Evolutionary conservation across 495 filamentous ascomycete species (phyloP).

Genomic region (Talaromyces adpressus): DNA sequence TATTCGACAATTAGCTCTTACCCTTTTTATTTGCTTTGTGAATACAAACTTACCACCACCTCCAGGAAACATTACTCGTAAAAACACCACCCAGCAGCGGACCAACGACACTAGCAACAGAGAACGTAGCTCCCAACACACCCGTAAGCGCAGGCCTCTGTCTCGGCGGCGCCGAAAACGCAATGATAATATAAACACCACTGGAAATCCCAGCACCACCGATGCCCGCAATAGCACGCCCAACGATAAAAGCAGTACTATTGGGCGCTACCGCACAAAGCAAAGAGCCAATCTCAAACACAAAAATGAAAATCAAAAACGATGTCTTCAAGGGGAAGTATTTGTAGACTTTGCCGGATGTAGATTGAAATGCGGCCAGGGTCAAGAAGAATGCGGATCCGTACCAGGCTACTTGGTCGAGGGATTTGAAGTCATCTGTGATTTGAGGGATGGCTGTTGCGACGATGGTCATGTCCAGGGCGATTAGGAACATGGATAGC

Average conservation of each 20-base stretch:
- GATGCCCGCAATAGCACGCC: slow-evolving; percentile 27
- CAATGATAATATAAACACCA: slow-evolving; percentile 29
- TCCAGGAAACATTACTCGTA: slow-evolving; percentile 33
- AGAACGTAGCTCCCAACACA: slow-evolving; percentile 31
- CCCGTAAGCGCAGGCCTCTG: slow-evolving; percentile 30
- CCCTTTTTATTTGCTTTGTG: not conserved
- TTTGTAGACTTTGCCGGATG: slow-evolving; percentile 47
- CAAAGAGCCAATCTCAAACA: slow-evolving; percentile 69
- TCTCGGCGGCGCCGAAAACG: slow-evolving; percentile 22
- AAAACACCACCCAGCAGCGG: slow-evolving; percentile 45
- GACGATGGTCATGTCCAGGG: slow-evolving; percentile 40
- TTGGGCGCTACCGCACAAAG: slow-evolving; percentile 23
- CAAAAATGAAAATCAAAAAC: slow-evolving; percentile 48
- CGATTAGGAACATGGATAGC: slow-evolving; percentile 36
- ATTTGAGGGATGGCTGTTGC: slow-evolving; percentile 44
- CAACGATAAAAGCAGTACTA: slow-evolving; percentile 25
- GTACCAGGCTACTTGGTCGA: slow-evolving; percentile 46
- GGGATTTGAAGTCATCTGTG: slow-evolving; percentile 40
- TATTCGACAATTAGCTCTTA: slow-evolving; percentile 5
- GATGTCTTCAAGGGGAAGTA: slow-evolving; percentile 42
- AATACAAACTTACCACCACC: slow-evolving; percentile 33
- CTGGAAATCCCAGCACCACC: slow-evolving; percentile 18
- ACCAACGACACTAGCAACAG: slow-evolving; percentile 33
- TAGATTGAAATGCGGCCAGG: slow-evolving; percentile 44
- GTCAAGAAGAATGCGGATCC: slow-evolving; percentile 51